Conservation (phyloP, 2,329 filamentous ascomycete genomes). For the Pyrenophora teres region DNA sequence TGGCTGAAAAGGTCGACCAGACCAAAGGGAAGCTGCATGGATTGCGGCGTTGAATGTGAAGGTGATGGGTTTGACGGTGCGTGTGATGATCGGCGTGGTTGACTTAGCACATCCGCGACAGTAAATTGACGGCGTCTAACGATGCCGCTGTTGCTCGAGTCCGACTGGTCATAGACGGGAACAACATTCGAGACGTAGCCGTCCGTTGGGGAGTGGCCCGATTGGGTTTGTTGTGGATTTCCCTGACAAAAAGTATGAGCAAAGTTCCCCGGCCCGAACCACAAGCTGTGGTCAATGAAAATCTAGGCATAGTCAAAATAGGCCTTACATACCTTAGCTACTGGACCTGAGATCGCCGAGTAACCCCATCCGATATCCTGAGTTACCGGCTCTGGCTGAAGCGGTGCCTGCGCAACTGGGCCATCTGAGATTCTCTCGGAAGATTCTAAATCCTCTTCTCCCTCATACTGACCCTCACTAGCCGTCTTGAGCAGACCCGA, state of each 20-base stretch:
- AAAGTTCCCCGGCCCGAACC: background rate
- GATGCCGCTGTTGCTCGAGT: slow-evolving; percentile 11
- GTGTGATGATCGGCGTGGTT: slow-evolving; percentile 16
- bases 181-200: slow-evolving; percentile 20
- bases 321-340: background rate
- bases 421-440: slow-evolving; percentile 11
- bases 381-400: slow-evolving; percentile 11
- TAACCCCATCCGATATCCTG: slow-evolving; percentile 38
- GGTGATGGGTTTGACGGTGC: background rate
- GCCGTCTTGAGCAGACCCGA: slow-evolving; percentile 58
- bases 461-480: slow-evolving; percentile 39
- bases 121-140: slow-evolving; percentile 21
- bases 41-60: slow-evolving; percentile 3
- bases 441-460: slow-evolving; percentile 45
- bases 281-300: background rate
- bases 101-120: slow-evolving; percentile 28
- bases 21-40: slow-evolving; percentile 35
- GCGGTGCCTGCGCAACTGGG: slow-evolving; percentile 7
- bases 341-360: slow-evolving; percentile 6
- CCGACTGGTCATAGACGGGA: slow-evolving; percentile 8
- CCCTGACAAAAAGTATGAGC: background rate
- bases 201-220: slow-evolving; percentile 10
- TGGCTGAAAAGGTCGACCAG: slow-evolving; percentile 34
- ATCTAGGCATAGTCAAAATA: background rate
- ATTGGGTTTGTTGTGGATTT: slow-evolving; percentile 4